These are phyloP conservation scores for Huntiella moniliformis DNA, from an alignment of 2,329 filamentous ascomycete genomes.

Conservation along the genomic window DNA sequence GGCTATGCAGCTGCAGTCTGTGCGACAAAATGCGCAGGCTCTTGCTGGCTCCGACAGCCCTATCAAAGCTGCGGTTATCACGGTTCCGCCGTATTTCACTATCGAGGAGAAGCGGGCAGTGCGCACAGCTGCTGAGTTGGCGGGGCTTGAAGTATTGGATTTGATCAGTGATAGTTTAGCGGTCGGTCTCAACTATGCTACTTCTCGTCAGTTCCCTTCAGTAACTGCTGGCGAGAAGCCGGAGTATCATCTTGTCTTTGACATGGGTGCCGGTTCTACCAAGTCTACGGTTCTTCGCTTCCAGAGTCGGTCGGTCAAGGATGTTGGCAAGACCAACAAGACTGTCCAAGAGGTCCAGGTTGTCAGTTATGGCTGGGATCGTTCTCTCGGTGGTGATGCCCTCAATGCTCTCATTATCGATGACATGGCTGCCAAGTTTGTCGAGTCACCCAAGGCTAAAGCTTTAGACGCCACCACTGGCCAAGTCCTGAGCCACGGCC, in stretches of 20 bases:
- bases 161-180: conserved; percentile 79
- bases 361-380: conserved; percentile 73
- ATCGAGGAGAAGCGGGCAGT: conserved; percentile 77
- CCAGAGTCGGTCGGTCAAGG: conserved; percentile 76
- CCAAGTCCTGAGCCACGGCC: conserved; percentile 54
- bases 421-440: conserved; percentile 68
- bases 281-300: conserved; percentile 81
- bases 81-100: conserved; percentile 78
- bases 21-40: conserved; percentile 71
- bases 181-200: conserved; percentile 90
- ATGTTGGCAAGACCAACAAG: conserved; percentile 85
- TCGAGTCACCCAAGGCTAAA: conserved; percentile 49
- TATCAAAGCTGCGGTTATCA: conserved; percentile 71
- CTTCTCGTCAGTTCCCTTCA: conserved; percentile 71
- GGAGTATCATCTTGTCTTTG: conserved; percentile 83
- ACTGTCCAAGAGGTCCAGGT: conserved; percentile 90
- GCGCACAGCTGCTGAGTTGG: conserved; percentile 66
- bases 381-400: conserved; percentile 71
- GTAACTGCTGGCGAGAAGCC: conserved; percentile 67
- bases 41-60: conserved; percentile 57
- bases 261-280: conserved; percentile 92
- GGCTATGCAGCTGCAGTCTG: conserved; percentile 88
- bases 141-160: conserved; percentile 68
- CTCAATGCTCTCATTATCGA: conserved; percentile 78
- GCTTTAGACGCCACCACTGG: conserved; percentile 42